Base-by-base conservation (phyloP, 257 asterid genomes). In the Ophiorrhiza pumila region DNA sequence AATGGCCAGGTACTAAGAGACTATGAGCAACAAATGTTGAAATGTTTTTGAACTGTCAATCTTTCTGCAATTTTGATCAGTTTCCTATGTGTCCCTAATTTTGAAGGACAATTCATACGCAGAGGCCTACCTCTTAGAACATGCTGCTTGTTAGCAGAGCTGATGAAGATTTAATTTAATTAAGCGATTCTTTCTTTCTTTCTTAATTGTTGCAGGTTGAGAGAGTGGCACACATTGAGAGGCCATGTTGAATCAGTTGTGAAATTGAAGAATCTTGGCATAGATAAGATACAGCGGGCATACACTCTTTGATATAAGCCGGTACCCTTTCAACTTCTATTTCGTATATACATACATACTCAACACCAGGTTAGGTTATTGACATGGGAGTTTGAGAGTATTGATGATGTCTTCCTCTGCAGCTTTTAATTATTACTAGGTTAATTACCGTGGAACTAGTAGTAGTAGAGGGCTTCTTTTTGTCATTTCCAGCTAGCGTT, bases 291-390 rank as follows among this genome's bases (percentile, higher is more conserved):
- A 49, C 91, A 87, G 59, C 91, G 87, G 73, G 79, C 91, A 0
- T 88, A 90, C 87, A 86, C 96, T 9, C 90, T 90, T 69, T 90
- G 76, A 89, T 79, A 50, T n/a, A n/a, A n/a, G n/a, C n/a, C n/a
- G 32, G 59, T 18, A 43, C 8, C 31, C 20, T 25, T 8, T 43
- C 20, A 13, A 13, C 4, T 45, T 4, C 53, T 14, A 1, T 31
- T 29, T 41, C 45, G n/a, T n/a, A 41, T 5, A 25, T 23, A 57
- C 29, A 10, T 7, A 23, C 9, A 4, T 41, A 56, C 25, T 2
- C 1, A 10, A 3, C 1, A 25, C 15, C 37, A 57, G 63, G n/a
- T n/a, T n/a, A n/a, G 5, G 42, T 0, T 10, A n/a, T 9, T 27
- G 29, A 45, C 43, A 43, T 13, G 46, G 34, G 41, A 45, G 1